These are phyloP conservation scores for Nigrospora osmanthi DNA, from an alignment of 2,329 filamentous ascomycete species.

Conservation along the genomic window DNA sequence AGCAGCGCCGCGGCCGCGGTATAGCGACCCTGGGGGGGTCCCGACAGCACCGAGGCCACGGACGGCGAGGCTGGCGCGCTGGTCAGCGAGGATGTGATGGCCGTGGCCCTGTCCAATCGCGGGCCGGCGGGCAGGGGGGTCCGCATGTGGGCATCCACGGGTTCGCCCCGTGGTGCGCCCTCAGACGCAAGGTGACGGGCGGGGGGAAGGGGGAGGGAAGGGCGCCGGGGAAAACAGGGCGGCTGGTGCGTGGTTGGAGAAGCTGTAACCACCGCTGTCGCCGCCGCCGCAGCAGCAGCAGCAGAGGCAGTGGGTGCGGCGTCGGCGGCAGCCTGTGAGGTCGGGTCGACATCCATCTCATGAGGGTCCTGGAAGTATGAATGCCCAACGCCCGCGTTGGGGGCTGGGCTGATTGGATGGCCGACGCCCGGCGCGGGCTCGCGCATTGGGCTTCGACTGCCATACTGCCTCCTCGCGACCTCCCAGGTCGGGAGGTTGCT, in stretches of 20 bases:
- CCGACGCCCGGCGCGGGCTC: slow-evolving; percentile 37
- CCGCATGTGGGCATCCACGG: slow-evolving; percentile 35
- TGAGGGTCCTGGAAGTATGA: slow-evolving; percentile 37
- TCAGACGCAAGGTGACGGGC: slow-evolving; percentile 17
- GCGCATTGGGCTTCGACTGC: slow-evolving; percentile 43
- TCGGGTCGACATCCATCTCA: slow-evolving; percentile 48
- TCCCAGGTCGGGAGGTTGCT: slow-evolving; percentile 52
- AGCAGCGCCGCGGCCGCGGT: slow-evolving; percentile 43
- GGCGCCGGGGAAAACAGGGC: slow-evolving; percentile 17
- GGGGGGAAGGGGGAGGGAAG: slow-evolving; percentile 5
- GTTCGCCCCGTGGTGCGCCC: slow-evolving; percentile 29
- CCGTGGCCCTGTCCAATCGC: slow-evolving; percentile 41
- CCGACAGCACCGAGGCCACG: slow-evolving; percentile 41
- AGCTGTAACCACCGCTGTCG: too few relatives aligned
- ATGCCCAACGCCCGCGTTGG: slow-evolving; percentile 24
- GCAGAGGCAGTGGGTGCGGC: too few relatives aligned
- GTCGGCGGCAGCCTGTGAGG: slow-evolving; percentile 14
- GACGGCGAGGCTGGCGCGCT: slow-evolving; percentile 30
- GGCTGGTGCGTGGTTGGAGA: too few relatives aligned
- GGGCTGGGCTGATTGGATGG: slow-evolving; percentile 38
- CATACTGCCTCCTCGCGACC: slow-evolving; percentile 47
- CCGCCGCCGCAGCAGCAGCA: too few relatives aligned
- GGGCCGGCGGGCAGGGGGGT: slow-evolving; percentile 50
- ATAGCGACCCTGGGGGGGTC: slow-evolving; percentile 44
- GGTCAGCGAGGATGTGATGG: slow-evolving; percentile 19